phyloP scores from a whole-genome alignment of 345 rosid species.

The Eucalyptus curtisii region DNA sequence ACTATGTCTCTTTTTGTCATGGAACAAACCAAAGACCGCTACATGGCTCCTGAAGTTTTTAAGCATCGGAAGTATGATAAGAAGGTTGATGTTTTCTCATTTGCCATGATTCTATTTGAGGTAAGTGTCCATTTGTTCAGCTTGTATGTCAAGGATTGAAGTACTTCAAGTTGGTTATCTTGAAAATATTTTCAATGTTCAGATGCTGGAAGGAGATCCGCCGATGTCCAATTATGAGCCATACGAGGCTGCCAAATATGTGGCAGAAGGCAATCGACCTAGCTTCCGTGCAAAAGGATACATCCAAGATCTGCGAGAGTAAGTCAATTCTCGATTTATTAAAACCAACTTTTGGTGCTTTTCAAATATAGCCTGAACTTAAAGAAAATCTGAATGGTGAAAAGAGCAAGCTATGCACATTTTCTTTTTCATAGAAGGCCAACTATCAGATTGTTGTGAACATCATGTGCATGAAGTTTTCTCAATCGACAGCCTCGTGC shows the following conservation, averaged over 20 bases:
- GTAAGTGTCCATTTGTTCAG: conserved; percentile 16
- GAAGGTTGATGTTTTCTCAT: conserved; percentile 98
- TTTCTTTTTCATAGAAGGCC: neutral
- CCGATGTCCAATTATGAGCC: conserved; percentile 78
- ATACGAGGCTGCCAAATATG: conserved; percentile 91
- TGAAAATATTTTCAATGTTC: conserved; percentile 1
- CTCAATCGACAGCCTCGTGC: neutral
- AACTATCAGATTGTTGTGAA: neutral
- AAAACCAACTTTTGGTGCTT: neutral
- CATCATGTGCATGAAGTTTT: neutral
- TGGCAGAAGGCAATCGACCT: conserved; percentile 90
- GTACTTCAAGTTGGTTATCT: neutral
- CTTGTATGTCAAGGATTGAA: neutral
- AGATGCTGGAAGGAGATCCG: conserved; percentile 99
- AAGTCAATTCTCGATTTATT: conserved; percentile 12
- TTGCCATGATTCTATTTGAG: conserved; percentile 96
- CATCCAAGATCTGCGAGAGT: conserved; percentile 73
- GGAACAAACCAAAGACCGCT: conserved; percentile 53
- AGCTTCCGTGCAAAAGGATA: conserved; percentile 66
- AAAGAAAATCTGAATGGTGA: neutral
- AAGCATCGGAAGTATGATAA: conserved; percentile 93
- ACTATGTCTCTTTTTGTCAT: neutral
- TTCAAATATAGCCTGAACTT: neutral
- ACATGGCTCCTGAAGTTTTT: conserved; percentile 99
- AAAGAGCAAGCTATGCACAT: neutral